Evolutionary conservation across 345 rosid species (phyloP).

Genomic region (Gossypium ekmanianum): DNA sequence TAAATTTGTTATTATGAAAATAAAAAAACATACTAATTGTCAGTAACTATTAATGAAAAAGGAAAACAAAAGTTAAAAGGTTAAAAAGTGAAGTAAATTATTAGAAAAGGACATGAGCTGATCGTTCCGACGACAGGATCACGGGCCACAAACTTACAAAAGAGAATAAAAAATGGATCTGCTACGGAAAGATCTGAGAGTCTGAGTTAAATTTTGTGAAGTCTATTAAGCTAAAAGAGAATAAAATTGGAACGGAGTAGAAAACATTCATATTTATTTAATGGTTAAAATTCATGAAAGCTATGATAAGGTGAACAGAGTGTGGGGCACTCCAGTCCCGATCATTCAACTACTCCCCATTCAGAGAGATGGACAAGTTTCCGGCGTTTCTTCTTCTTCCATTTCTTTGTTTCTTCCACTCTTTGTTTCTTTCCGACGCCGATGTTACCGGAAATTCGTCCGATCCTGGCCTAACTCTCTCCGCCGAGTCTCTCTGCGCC

Average conservation of each 20-base stretch:
- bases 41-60: too few relatives aligned
- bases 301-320: not conserved
- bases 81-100: too few relatives aligned
- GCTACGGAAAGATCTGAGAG: not conserved
- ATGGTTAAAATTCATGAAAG: not conserved
- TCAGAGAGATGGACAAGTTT: not conserved
- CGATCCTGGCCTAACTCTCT: conserved; percentile 26
- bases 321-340: not conserved
- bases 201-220: not conserved
- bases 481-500: conserved; percentile 49
- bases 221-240: not conserved
- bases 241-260: not conserved
- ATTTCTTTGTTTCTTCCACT: conserved; percentile 1
- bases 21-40: too few relatives aligned
- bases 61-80: too few relatives aligned
- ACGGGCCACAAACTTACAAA: not conserved
- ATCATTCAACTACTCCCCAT: not conserved
- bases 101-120: too few relatives aligned
- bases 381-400: conserved; percentile 8
- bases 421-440: conserved; percentile 15
- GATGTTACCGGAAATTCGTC: conserved; percentile 14
- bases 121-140: not conserved
- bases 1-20: too few relatives aligned
- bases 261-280: not conserved
- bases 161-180: not conserved